Conservation (phyloP, 345 rosid genomes). For the Eucalyptus polyanthemos region DNA sequence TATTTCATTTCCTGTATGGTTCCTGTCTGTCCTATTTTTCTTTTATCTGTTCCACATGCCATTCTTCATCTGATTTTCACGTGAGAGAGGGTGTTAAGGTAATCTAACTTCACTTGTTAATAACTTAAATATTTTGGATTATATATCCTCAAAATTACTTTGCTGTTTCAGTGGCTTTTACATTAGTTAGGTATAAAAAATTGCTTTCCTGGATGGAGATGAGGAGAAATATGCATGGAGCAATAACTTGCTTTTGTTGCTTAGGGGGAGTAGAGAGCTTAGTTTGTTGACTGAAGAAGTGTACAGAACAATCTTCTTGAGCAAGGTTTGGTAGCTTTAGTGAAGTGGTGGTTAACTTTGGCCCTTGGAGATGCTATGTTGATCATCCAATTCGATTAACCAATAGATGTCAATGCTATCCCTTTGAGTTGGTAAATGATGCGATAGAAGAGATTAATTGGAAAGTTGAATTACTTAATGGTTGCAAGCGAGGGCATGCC, state of each 20-base stretch:
- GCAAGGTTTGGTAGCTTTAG: neutral
- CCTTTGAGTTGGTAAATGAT: neutral
- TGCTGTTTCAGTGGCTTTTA: neutral
- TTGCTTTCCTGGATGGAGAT: neutral
- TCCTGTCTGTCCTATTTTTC: neutral
- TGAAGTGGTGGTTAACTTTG: neutral
- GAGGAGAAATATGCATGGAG: neutral
- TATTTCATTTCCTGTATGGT: neutral
- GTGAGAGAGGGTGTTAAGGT: neutral
- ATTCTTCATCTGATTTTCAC: neutral
- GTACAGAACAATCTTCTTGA: neutral
- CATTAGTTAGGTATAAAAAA: neutral
- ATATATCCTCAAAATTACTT: neutral
- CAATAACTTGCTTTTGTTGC: neutral
- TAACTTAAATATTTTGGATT: neutral
- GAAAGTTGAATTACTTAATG: neutral
- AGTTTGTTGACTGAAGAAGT: neutral
- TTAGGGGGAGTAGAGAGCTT: neutral
- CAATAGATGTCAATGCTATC: neutral
- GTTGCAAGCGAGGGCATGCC: neutral
- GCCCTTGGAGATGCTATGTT: neutral
- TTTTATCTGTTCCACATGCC: neutral
- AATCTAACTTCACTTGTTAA: neutral
- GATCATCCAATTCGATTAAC: neutral
- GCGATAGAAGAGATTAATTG: neutral